Evolutionary conservation across 2,329 filamentous ascomycete genomes (phyloP), one percentile per base, ranked within the genome.

Genomic region (Arthrinium phaeospermum): DNA sequence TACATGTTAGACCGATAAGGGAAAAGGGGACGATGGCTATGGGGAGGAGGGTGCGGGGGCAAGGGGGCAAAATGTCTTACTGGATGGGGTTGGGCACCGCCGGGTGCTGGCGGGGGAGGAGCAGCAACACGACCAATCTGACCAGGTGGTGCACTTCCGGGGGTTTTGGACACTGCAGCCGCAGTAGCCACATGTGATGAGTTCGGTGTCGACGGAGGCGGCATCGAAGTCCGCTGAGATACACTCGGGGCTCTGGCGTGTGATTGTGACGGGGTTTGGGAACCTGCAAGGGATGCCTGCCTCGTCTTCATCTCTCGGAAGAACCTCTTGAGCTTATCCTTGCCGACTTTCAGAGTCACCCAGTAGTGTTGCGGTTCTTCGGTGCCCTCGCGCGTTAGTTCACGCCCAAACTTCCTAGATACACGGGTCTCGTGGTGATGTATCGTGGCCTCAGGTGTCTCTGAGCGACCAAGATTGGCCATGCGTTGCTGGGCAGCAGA

Each of bases 401-500:
- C 89, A 75, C 90, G 89, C 71, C 87, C 86, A 74, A 85, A 86
- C 69, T 88, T 88, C 71, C 89, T 87, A 7, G 92, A 91, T 10
- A 89, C 91, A 77, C 95, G 87, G 1, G 92, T 90, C 81, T 98
- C 94, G 77, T 93, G 90, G 77, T 91, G 91, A 76, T 91, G 92
- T 76, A 88, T 85, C 71, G 86, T 88, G 13, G 91, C 86, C 81
- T 98, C 96, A 3, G 96, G 96, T 0, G 96, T 98, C 80, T 95
- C 94, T 45, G 96, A 98, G 73, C 96, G 92, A 69, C 91, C 91
- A 69, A 94, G 80, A 75, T 94, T 92, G 47, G 92, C 92, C 90
- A 98, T 96, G 71, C 95, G 93, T 75, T 94, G 94, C 80, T 96
- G 93, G 5, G 96, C 96, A 61, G 92, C 93, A 37, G 91, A 92